Evolutionary conservation across 495 filamentous ascomycete genomes (phyloP).

Genomic region (Chaetomium fimeti): DNA sequence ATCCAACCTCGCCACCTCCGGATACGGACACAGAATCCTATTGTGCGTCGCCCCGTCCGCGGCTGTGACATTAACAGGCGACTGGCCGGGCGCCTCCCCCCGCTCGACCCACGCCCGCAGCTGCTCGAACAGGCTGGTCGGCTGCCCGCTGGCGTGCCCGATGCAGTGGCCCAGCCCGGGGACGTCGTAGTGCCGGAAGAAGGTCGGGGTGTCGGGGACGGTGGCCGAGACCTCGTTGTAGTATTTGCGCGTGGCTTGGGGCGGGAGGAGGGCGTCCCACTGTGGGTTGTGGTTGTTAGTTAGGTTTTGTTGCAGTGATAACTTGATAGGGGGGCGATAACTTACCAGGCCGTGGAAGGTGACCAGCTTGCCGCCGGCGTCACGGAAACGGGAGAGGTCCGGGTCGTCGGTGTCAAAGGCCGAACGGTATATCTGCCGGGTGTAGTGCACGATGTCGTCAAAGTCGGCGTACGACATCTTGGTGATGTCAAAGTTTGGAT

Average conservation of each 20-base stretch:
- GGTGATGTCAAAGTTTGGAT: conserved; percentile 21
- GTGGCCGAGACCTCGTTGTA: conserved; percentile 27
- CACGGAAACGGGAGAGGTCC: conserved; percentile 43
- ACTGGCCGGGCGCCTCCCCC: too few species aligned
- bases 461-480: conserved; percentile 28
- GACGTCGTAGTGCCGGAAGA: conserved; percentile 37
- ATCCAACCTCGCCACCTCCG: too few species aligned
- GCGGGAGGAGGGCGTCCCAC: conserved; percentile 30
- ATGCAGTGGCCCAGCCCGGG: conserved; percentile 40
- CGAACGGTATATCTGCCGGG: conserved; percentile 30
- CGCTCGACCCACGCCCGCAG: conserved; percentile 39
- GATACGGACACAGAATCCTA: too few species aligned
- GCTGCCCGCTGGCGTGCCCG: conserved; percentile 29
- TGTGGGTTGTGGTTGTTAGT: background rate
- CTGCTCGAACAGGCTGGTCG: conserved; percentile 28
- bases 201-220: conserved; percentile 24
- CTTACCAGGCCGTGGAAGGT: conserved; percentile 51
- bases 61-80: too few species aligned
- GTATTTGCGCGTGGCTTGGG: conserved; percentile 30
- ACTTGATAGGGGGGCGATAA: background rate
- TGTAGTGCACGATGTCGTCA: conserved; percentile 32
- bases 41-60: too few species aligned
- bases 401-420: conserved; percentile 30
- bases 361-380: conserved; percentile 47
- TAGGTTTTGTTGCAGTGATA: too few species aligned